These are phyloP conservation scores for Chaetomium cochliodes DNA, from an alignment of 495 filamentous ascomycete species.

Conservation along the genomic window DNA sequence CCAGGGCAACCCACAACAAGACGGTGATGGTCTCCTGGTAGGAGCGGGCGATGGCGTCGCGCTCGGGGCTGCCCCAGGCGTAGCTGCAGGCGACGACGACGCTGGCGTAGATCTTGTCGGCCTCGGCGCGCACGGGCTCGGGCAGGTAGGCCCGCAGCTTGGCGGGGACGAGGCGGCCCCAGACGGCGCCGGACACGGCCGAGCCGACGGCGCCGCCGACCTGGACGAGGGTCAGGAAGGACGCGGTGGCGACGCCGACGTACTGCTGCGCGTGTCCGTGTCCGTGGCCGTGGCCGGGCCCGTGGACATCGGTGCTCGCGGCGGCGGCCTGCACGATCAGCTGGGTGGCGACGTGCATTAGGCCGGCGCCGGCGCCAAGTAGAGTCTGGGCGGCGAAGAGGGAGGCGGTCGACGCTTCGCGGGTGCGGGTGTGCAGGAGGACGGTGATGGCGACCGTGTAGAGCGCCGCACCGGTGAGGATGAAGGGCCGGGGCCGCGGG, in stretches of 20 bases:
- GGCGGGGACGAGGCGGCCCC: conserved; percentile 54
- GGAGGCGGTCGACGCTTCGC: conserved; percentile 50
- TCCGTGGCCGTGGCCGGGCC: background rate
- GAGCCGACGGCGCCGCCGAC: conserved; percentile 63
- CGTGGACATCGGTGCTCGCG: background rate
- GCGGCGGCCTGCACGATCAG: conserved; percentile 57
- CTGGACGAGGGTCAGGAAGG: conserved; percentile 55
- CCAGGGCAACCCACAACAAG: conserved; percentile 50
- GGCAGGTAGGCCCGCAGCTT: conserved; percentile 56
- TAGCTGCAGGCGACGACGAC: conserved; percentile 54
- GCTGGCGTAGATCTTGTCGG: conserved; percentile 51
- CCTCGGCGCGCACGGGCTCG: conserved; percentile 43
- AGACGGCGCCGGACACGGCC: conserved; percentile 62
- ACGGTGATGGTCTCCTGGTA: conserved; percentile 55
- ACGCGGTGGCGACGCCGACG: conserved; percentile 60
- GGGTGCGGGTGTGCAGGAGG: conserved; percentile 65
- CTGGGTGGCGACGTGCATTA: conserved; percentile 57
- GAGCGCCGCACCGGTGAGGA: conserved; percentile 54
- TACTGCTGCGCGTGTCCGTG: conserved; percentile 37
- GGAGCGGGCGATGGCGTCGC: conserved; percentile 53
- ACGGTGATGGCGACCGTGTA: conserved; percentile 61
- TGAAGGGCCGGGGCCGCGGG: conserved; percentile 35
- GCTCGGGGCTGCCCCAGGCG: conserved; percentile 44
- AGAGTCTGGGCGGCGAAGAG: conserved; percentile 68
- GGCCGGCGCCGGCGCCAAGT: conserved; percentile 63